Evolutionary conservation across 805 yeast species (phyloP).

Genomic region (Candida ipomoeae): DNA sequence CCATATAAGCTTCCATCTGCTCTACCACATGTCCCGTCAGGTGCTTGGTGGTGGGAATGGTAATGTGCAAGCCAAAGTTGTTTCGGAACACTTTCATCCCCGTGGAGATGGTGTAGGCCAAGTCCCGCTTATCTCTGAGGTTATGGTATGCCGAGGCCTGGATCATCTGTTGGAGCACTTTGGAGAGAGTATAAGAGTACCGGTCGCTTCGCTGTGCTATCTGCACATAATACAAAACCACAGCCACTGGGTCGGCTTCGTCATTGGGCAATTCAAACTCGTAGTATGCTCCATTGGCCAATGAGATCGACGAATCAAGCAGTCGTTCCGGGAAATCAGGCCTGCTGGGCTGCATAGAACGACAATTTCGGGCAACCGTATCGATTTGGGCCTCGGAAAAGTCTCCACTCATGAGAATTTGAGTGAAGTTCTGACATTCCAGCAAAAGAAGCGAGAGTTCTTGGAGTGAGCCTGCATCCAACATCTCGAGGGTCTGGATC

Average conservation of each 20-base stretch:
- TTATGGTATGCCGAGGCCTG: conserved; percentile 42
- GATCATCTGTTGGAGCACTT: conserved; percentile 45
- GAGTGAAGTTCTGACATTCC: conserved; percentile 27
- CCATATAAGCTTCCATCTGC: conserved; percentile 47
- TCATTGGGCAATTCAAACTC: neutral
- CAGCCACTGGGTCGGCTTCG: conserved; percentile 9
- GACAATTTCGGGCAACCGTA: conserved; percentile 11
- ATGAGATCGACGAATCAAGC: neutral
- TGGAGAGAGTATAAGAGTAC: conserved; percentile 37
- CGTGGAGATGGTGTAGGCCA: conserved; percentile 61
- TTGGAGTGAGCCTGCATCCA: conserved; percentile 35
- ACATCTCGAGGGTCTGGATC: conserved; percentile 50
- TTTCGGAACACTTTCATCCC: conserved; percentile 50
- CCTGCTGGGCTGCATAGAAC: neutral
- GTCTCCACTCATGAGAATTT: conserved; percentile 53
- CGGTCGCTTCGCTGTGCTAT: conserved; percentile 45
- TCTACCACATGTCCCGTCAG: conserved; percentile 38
- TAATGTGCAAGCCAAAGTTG: conserved; percentile 55
- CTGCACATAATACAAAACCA: conserved; percentile 54
- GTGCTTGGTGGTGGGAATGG: conserved; percentile 49
- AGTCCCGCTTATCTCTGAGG: conserved; percentile 50
- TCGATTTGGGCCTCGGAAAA: conserved; percentile 19
- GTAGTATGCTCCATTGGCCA: neutral
- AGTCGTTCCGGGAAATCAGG: neutral
- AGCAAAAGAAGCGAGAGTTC: conserved; percentile 26